Conservation (phyloP, 2,329 filamentous ascomycete genomes). For the Colletotrichum scovillei region DNA sequence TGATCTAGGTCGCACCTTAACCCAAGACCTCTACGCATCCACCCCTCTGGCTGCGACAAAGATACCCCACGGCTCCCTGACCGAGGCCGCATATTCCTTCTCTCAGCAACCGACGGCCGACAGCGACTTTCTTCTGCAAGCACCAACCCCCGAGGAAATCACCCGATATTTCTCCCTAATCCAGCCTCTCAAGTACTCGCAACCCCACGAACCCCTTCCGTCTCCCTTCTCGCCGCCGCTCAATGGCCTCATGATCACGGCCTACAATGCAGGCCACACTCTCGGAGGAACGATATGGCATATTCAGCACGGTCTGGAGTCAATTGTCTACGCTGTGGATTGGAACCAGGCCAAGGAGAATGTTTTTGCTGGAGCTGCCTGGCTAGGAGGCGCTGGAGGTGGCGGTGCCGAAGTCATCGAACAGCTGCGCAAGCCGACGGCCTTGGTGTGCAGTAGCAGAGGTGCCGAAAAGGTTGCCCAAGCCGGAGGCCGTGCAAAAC, state of each 20-base stretch:
- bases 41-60: conserved; percentile 89
- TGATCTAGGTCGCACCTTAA: conserved; percentile 87
- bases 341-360: conserved; percentile 99
- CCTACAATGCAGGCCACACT: conserved; percentile 96
- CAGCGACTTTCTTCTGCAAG: conserved; percentile 69
- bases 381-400: conserved; percentile 84
- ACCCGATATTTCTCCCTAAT: conserved; percentile 91
- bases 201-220: conserved; percentile 89
- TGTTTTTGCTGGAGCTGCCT: conserved; percentile 91
- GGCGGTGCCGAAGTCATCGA: conserved; percentile 93
- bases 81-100: conserved; percentile 68
- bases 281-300: conserved; percentile 99
- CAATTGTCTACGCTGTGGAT: conserved; percentile 96
- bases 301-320: conserved; percentile 95
- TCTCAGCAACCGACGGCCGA: conserved; percentile 60
- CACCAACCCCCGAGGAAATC: conserved; percentile 89
- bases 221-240: conserved; percentile 90
- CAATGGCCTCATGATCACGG: conserved; percentile 92
- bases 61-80: conserved; percentile 79
- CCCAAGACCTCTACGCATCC: conserved; percentile 93
- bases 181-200: conserved; percentile 94
- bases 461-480: conserved; percentile 79
- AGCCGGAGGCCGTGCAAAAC: conserved; percentile 78
- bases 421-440: conserved; percentile 91
- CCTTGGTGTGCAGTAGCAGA: conserved; percentile 89